These are phyloP conservation scores for Ceratocystis diversiconidia DNA, from an alignment of 2,329 filamentous ascomycete genomes.

Conservation along the genomic window DNA sequence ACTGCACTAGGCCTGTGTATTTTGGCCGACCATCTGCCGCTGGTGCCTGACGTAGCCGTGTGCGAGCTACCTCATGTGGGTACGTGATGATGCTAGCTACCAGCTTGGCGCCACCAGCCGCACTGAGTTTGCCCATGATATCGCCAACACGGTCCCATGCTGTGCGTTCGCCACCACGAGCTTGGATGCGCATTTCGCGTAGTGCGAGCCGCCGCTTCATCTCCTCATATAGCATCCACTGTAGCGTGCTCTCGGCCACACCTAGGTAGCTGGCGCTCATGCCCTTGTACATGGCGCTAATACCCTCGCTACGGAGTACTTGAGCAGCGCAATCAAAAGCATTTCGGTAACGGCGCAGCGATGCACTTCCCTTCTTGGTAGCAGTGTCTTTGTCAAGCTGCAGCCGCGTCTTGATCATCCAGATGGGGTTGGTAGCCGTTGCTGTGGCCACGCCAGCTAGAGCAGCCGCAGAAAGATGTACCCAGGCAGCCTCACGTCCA, in stretches of 20 bases:
- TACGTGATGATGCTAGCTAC: conserved; percentile 75
- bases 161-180: conserved; percentile 47
- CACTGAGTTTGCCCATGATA: conserved; percentile 65
- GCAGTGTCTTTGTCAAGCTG: conserved; percentile 81
- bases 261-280: conserved; percentile 85
- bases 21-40: conserved; percentile 53
- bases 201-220: conserved; percentile 62
- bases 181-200: conserved; percentile 44
- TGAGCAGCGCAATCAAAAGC: conserved; percentile 77
- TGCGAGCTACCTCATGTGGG: conserved; percentile 83
- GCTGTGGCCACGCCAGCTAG: conserved; percentile 72
- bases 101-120: conserved; percentile 74
- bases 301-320: conserved; percentile 65
- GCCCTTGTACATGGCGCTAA: conserved; percentile 73
- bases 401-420: conserved; percentile 85
- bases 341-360: conserved; percentile 63
- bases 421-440: conserved; percentile 89
- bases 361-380: conserved; percentile 38
- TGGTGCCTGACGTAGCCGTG: conserved; percentile 74
- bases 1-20: conserved; percentile 78
- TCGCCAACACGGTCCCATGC: conserved; percentile 61
- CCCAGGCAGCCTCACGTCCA: conserved; percentile 54
- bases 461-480: conserved; percentile 65
- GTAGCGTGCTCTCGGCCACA: conserved; percentile 75
- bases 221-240: conserved; percentile 91